A percentile compares a stretch with the other conserved stretches of the same genome.
phyloP scores from a whole-genome alignment of 2,329 filamentous ascomycete genomes.

The Orbilia ellipsospora region DNA sequence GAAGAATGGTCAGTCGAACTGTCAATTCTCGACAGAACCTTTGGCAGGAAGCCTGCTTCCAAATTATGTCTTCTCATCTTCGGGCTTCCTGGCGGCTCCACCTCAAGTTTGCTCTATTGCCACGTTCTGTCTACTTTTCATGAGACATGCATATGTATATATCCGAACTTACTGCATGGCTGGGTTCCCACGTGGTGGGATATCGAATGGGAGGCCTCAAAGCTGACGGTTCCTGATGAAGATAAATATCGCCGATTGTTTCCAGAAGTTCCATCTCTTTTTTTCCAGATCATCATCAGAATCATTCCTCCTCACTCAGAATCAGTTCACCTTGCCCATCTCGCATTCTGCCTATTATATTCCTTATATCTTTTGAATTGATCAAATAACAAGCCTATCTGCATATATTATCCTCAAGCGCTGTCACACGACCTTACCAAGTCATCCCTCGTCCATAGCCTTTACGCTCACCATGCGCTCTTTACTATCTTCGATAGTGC shows the following conservation, averaged over 20 bases:
- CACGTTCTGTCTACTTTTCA: slow-evolving; percentile 13
- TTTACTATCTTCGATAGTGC: slow-evolving; percentile 8
- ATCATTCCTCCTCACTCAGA: neutral
- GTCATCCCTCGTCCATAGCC: neutral
- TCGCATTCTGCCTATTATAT: neutral
- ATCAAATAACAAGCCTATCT: neutral
- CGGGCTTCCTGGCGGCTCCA: neutral
- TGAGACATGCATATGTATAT: slow-evolving; percentile 13
- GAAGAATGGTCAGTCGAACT: neutral
- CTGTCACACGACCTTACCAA: neutral
- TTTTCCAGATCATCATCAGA: neutral
- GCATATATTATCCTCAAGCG: neutral
- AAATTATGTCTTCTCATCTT: neutral
- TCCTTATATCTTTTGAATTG: neutral
- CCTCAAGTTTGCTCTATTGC: slow-evolving; percentile 22
- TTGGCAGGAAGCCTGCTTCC: too few species aligned
- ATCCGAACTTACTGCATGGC: slow-evolving; percentile 1
- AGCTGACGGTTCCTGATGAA: neutral
- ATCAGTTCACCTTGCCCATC: neutral
- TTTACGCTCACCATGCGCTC: neutral
- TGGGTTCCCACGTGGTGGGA: slow-evolving; percentile 15
- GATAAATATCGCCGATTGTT: slow-evolving; percentile 20
- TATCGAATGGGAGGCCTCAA: neutral
- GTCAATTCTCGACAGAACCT: neutral
- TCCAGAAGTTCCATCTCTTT: neutral